phyloP scores from a whole-genome alignment of 352 stramenopile species.

The Achlya hypogyna region DNA sequence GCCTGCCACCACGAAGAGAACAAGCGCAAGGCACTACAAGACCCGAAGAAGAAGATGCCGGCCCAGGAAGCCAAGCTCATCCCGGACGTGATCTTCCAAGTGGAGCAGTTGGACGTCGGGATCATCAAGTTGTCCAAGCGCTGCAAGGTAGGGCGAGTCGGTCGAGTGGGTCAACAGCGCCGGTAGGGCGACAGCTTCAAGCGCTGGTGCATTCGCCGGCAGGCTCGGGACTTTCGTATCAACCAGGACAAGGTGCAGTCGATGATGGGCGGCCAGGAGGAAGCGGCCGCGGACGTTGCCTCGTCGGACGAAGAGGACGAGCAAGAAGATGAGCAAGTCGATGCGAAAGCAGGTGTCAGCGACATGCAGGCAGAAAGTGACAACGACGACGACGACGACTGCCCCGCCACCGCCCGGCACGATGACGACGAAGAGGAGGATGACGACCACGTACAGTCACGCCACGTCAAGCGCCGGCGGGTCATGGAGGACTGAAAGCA shows the following conservation, averaged over 20 bases:
- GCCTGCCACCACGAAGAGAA: slow-evolving; percentile 39
- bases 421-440: slow-evolving; percentile 15
- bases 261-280: slow-evolving; percentile 16
- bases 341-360: not conserved
- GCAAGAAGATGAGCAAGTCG: not conserved
- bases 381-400: slow-evolving; percentile 16
- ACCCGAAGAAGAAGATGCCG: slow-evolving; percentile 19
- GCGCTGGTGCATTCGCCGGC: slow-evolving; percentile 38
- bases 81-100: slow-evolving; percentile 51
- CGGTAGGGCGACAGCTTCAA: slow-evolving; percentile 36
- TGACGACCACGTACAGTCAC: slow-evolving; percentile 11
- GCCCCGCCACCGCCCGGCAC: not conserved
- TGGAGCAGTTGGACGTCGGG: slow-evolving; percentile 57
- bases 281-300: slow-evolving; percentile 16
- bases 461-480: slow-evolving; percentile 15
- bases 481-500: not conserved
- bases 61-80: slow-evolving; percentile 44
- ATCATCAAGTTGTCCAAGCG: slow-evolving; percentile 60
- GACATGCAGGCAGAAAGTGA: not conserved
- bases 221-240: slow-evolving; percentile 44
- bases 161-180: not conserved
- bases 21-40: slow-evolving; percentile 19
- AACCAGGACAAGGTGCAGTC: slow-evolving; percentile 26
- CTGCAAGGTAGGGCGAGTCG: slow-evolving; percentile 30
- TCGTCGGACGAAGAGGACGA: not conserved